Percentiles rank a stretch among this genome's conserved stretches.
Evolutionary conservation across 2,329 filamentous ascomycete species (phyloP).

Genomic region (Neurospora sp.): DNA sequence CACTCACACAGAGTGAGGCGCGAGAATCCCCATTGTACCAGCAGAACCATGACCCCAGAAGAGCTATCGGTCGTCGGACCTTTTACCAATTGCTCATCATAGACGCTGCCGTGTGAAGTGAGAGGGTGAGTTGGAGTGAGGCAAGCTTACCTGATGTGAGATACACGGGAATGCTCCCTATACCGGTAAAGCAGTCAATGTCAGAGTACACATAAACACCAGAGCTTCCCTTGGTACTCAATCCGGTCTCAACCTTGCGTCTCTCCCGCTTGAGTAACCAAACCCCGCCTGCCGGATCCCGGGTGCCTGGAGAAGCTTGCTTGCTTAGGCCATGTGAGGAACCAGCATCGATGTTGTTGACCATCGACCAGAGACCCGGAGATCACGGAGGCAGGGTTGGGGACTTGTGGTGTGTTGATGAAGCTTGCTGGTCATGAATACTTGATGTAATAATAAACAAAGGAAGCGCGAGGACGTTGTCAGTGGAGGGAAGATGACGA

Average conservation of each 20-base stretch:
- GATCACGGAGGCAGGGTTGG: background rate
- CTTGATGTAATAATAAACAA: background rate
- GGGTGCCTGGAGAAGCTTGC: background rate
- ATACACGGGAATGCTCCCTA: background rate
- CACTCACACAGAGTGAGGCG: conserved; percentile 10
- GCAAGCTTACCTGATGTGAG: conserved; percentile 8
- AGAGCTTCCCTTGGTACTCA: background rate
- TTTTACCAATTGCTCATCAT: conserved; percentile 40
- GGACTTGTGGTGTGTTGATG: background rate
- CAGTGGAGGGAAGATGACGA: background rate
- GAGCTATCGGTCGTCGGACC: conserved; percentile 31
- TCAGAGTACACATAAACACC: background rate
- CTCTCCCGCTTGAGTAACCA: background rate
- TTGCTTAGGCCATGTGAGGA: background rate
- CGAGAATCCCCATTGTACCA: conserved; percentile 13
- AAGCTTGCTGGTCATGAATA: background rate
- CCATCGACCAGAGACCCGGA: background rate
- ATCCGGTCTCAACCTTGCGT: background rate
- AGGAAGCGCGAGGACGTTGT: background rate
- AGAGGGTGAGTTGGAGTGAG: conserved; percentile 1
- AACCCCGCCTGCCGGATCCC: background rate
- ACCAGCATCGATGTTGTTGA: background rate
- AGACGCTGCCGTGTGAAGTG: conserved; percentile 20
- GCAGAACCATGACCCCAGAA: conserved; percentile 28
- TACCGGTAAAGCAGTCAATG: background rate